Conservation (phyloP, 140 eudicot species). For the Stevia rebaudiana region DNA sequence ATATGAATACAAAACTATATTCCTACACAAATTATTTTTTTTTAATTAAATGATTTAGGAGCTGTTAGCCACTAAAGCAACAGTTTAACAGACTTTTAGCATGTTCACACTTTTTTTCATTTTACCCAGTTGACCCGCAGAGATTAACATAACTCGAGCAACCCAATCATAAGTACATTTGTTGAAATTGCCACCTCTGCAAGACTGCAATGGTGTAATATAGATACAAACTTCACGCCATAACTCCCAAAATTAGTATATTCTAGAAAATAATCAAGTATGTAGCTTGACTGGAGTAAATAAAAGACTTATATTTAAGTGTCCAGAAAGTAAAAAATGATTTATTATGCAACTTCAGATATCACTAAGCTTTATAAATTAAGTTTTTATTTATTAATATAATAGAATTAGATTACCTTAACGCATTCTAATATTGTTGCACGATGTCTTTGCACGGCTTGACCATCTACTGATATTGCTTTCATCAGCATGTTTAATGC, state of each 20-base stretch:
- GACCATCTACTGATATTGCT: constrained; percentile 85
- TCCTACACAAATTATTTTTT: not conserved
- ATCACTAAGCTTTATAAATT: constrained; percentile 1
- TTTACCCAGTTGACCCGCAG: not conserved
- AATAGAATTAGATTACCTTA: constrained; percentile 73
- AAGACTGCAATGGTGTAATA: not conserved
- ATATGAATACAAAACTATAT: not conserved
- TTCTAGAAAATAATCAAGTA: not conserved
- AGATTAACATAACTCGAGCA: not conserved
- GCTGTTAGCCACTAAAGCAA: not conserved
- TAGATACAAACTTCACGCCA: constrained; percentile 5
- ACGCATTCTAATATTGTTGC: constrained; percentile 98
- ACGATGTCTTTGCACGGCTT: constrained; percentile 99
- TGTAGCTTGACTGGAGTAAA: not conserved
- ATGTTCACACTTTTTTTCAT: not conserved
- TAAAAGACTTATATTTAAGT: not conserved
- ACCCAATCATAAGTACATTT: not conserved
- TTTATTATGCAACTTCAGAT: not conserved
- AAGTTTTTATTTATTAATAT: not conserved
- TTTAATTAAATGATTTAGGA: not conserved
- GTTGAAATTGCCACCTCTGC: not conserved
- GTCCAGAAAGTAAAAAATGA: constrained; percentile 7
- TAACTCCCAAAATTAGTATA: not conserved
- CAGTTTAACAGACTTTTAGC: not conserved
- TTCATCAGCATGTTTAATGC: constrained; percentile 92